These are phyloP conservation scores for Clarireedia hainanense DNA, from an alignment of 2,329 filamentous ascomycete genomes.

Conservation along the genomic window DNA sequence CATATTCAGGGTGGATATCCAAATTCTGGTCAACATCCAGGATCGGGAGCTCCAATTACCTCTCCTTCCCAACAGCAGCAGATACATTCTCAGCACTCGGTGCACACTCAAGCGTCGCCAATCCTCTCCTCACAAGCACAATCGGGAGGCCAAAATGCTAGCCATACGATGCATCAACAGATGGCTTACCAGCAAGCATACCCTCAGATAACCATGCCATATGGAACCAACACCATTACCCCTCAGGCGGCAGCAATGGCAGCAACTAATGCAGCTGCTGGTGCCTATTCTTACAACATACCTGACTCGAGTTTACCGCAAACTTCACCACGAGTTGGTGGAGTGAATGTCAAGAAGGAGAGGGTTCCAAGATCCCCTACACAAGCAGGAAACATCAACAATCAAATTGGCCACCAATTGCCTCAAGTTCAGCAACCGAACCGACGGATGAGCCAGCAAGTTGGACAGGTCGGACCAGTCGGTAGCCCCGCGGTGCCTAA, in stretches of 20 bases:
- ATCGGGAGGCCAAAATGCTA: slow-evolving; percentile 55
- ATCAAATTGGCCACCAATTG: slow-evolving; percentile 40
- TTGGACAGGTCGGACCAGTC: slow-evolving; percentile 26
- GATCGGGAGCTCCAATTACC: slow-evolving; percentile 47
- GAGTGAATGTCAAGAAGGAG: slow-evolving; percentile 58
- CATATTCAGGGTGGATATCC: slow-evolving; percentile 56
- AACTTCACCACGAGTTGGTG: slow-evolving; percentile 72
- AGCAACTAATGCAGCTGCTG: slow-evolving; percentile 81
- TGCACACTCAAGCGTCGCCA: slow-evolving; percentile 64
- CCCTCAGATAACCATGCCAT: slow-evolving; percentile 67
- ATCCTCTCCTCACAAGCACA: slow-evolving; percentile 74
- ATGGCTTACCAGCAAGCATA: slow-evolving; percentile 78
- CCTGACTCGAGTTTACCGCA: slow-evolving; percentile 61
- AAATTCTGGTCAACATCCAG: slow-evolving; percentile 46
- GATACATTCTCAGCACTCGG: slow-evolving; percentile 52
- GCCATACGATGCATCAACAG: slow-evolving; percentile 53
- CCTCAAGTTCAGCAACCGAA: slow-evolving; percentile 41
- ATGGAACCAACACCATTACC: slow-evolving; percentile 66
- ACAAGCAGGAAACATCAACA: slow-evolving; percentile 55
- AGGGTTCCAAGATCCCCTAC: slow-evolving; percentile 67
- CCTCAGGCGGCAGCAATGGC: slow-evolving; percentile 84
- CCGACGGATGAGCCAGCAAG: slow-evolving; percentile 60
- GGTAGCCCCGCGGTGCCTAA: slow-evolving; percentile 67
- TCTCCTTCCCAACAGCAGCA: slow-evolving; percentile 63
- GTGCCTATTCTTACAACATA: slow-evolving; percentile 64